phyloP scores from a whole-genome alignment of 306 rosid species.

The Lithocarpus polystachyus region DNA sequence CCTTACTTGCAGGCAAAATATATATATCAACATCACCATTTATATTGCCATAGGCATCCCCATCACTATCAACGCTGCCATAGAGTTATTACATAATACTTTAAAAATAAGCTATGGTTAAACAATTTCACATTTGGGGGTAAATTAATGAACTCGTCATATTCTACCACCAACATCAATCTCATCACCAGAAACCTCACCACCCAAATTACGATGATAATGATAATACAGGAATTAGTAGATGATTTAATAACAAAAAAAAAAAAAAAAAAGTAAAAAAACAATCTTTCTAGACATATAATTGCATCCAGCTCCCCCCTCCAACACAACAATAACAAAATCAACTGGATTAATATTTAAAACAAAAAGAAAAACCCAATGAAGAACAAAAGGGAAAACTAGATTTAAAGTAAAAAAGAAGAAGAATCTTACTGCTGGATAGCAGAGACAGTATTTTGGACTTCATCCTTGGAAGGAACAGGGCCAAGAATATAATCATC shows the following conservation, averaged over 20 bases:
- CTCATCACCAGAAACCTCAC: neutral
- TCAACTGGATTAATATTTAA: neutral
- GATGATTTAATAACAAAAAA: neutral
- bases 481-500: conserved; percentile 31
- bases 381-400: neutral
- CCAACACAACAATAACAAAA: neutral
- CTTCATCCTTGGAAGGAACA: conserved; percentile 52
- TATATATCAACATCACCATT: neutral
- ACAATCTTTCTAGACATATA: neutral
- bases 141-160: neutral
- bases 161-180: neutral
- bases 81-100: neutral
- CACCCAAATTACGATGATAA: neutral
- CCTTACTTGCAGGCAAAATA: neutral
- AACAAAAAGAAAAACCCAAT: neutral
- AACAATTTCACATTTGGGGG: neutral
- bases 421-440: conserved; percentile 36
- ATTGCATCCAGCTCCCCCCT: neutral
- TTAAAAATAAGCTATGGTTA: neutral
- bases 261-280: neutral
- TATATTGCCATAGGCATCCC: neutral
- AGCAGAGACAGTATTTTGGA: conserved; percentile 45
- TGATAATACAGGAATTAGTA: neutral
- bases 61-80: neutral
- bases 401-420: neutral